Conservation (phyloP, 1,284 basidiomycete species). For the Marasmius fiardii region DNA sequence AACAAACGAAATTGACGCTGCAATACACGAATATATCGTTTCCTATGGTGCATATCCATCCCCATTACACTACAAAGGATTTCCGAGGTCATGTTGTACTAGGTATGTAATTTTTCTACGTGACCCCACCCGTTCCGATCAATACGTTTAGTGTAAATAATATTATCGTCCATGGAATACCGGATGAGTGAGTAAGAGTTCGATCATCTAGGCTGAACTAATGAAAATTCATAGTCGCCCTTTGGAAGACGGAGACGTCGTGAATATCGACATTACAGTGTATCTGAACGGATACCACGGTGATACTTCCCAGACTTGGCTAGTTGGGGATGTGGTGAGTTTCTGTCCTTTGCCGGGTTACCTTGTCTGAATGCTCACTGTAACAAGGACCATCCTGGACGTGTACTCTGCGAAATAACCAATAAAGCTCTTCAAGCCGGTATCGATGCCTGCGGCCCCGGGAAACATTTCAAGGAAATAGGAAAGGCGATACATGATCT, state of each 20-base stretch:
- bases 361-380: not conserved
- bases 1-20: slow-evolving; percentile 69
- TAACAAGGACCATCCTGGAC: slow-evolving; percentile 62
- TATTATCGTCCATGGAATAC: slow-evolving; percentile 80
- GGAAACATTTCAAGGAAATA: slow-evolving; percentile 69
- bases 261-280: slow-evolving; percentile 85
- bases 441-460: slow-evolving; percentile 77
- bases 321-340: slow-evolving; percentile 71
- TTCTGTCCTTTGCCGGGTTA: not conserved
- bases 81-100: slow-evolving; percentile 86
- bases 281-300: slow-evolving; percentile 81
- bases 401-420: slow-evolving; percentile 60
- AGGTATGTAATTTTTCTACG: slow-evolving; percentile 25
- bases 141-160: slow-evolving; percentile 68
- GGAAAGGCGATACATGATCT: slow-evolving; percentile 71
- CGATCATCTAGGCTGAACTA: slow-evolving; percentile 1
- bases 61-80: slow-evolving; percentile 78
- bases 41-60: slow-evolving; percentile 81
- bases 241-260: slow-evolving; percentile 75
- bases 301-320: slow-evolving; percentile 80
- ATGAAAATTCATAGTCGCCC: slow-evolving; percentile 51
- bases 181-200: slow-evolving; percentile 62
- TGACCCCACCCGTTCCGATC: not conserved
- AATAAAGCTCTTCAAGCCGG: slow-evolving; percentile 69
- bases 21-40: slow-evolving; percentile 71